Evolutionary conservation across 495 filamentous ascomycete genomes (phyloP).

Genomic region (Podospora fimiseda): DNA sequence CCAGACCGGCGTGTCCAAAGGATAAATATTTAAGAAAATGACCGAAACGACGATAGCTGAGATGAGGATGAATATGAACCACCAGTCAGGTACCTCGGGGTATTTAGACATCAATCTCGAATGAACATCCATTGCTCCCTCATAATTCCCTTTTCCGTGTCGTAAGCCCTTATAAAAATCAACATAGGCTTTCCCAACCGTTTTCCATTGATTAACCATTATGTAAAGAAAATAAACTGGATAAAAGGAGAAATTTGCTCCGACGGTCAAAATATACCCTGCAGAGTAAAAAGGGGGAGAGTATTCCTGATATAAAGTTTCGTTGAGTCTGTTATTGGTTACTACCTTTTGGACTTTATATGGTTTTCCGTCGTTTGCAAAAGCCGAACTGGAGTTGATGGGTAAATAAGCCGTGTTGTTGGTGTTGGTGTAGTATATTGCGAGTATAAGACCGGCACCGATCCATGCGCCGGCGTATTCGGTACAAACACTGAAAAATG

Average conservation of each 20-base stretch:
- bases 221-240: slow-evolving; percentile 51
- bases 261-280: slow-evolving; percentile 52
- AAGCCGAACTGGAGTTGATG: slow-evolving; percentile 40
- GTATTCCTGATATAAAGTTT: slow-evolving; percentile 45
- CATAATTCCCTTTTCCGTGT: slow-evolving; percentile 40
- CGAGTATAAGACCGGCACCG: slow-evolving; percentile 38
- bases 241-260: slow-evolving; percentile 54
- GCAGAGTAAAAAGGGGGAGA: slow-evolving; percentile 57
- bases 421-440: slow-evolving; percentile 45
- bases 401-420: slow-evolving; percentile 50
- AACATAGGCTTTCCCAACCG: slow-evolving; percentile 23
- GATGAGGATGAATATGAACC: slow-evolving; percentile 45
- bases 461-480: slow-evolving; percentile 21
- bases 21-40: slow-evolving; percentile 45
- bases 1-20: slow-evolving; percentile 29
- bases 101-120: slow-evolving; percentile 53
- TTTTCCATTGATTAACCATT: slow-evolving; percentile 47
- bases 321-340: slow-evolving; percentile 44
- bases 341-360: slow-evolving; percentile 52
- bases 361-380: slow-evolving; percentile 46
- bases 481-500: slow-evolving; percentile 30
- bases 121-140: slow-evolving; percentile 54
- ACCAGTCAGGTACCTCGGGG: slow-evolving; percentile 55
- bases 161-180: slow-evolving; percentile 40
- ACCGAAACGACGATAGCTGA: slow-evolving; percentile 45